A percentile compares a stretch with the other conserved stretches of the same genome.
Evolutionary conservation across 2,329 filamentous ascomycete species (phyloP).

Genomic region (Zymoseptoria brevis): DNA sequence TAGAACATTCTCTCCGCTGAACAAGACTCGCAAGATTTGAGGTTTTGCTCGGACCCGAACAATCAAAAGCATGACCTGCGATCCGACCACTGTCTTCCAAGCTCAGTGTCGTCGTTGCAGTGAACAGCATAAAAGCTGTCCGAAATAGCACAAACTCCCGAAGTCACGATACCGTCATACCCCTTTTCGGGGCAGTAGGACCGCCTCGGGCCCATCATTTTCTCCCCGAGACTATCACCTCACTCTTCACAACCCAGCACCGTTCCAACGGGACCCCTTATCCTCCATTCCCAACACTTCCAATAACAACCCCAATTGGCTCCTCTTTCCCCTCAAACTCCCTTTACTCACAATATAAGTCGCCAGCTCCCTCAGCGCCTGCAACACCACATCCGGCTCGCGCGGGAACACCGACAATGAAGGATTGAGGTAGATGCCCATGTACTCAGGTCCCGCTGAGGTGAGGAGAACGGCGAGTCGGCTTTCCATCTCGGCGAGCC

Average conservation of each 20-base stretch:
- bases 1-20: no score
- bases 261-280: conserved; percentile 14
- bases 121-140: no score
- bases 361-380: conserved; percentile 9
- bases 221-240: no score
- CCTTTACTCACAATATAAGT: conserved; percentile 5
- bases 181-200: no score
- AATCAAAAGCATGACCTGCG: no score
- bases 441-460: conserved; percentile 6
- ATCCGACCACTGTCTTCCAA: no score
- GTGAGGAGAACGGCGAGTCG: conserved; percentile 9
- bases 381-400: conserved; percentile 5
- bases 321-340: conserved; percentile 5
- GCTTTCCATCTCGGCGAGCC: conserved; percentile 9
- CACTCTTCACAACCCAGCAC: neutral
- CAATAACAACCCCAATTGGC: conserved; percentile 9
- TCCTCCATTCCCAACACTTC: conserved; percentile 15
- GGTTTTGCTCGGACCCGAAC: no score
- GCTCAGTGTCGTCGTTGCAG: no score
- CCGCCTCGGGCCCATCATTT: no score
- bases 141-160: no score
- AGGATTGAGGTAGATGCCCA: conserved; percentile 5
- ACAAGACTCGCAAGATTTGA: no score
- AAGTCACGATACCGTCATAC: no score
- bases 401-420: conserved; percentile 8